Conservation (phyloP, 352 stramenopile genomes). For the Pythium oligandrum region DNA sequence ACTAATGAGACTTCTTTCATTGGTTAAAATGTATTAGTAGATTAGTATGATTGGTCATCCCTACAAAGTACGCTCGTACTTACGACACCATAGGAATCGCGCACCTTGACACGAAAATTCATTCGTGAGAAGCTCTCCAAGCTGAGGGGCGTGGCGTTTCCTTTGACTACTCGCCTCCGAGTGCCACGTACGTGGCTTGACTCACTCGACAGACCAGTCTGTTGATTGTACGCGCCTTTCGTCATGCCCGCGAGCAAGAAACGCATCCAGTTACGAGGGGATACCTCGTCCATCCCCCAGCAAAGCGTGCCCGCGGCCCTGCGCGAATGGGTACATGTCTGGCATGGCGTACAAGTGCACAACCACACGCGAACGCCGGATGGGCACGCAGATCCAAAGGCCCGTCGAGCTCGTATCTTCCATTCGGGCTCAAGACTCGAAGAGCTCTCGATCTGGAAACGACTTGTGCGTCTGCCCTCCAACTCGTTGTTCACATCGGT, state of each 20-base stretch:
- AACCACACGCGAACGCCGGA: conserved; percentile 17
- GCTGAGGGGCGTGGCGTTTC: too few relatives aligned
- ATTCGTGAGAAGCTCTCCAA: too few relatives aligned
- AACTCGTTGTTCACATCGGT: conserved; percentile 74
- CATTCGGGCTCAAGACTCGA: conserved; percentile 60
- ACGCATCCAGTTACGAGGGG: conserved; percentile 53
- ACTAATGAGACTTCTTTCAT: too few relatives aligned
- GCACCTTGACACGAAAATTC: too few relatives aligned
- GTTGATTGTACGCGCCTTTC: too few relatives aligned
- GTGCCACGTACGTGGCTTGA: too few relatives aligned
- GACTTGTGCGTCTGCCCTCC: conserved; percentile 57
- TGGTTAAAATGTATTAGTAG: too few relatives aligned
- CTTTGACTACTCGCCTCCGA: too few relatives aligned
- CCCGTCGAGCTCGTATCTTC: conserved; percentile 37
- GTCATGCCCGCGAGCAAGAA: conserved; percentile 76
- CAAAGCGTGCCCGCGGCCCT: conserved; percentile 58
- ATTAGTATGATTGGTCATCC: too few relatives aligned
- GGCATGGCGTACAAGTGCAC: conserved; percentile 72
- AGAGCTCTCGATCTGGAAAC: conserved; percentile 61
- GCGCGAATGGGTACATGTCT: conserved; percentile 76
- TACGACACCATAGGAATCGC: too few relatives aligned
- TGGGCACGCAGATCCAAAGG: not conserved
- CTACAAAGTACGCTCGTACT: too few relatives aligned
- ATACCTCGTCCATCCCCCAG: conserved; percentile 29
- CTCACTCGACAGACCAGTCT: too few relatives aligned